Conservation (phyloP, 2,329 filamentous ascomycete species). For the Rutstroemia sp. region DNA sequence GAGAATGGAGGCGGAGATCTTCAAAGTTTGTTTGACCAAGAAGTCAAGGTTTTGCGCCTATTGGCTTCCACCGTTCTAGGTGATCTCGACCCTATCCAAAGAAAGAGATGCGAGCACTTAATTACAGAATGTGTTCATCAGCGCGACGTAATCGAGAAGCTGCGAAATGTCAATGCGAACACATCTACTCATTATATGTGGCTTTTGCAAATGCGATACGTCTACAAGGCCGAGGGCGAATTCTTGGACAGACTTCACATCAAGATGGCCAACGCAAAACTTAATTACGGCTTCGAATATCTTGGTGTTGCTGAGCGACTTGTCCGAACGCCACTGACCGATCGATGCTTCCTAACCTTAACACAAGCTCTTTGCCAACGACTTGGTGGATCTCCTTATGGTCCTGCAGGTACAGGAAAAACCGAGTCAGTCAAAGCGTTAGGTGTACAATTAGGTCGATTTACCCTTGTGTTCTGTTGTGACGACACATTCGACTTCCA, state of each 20-base stretch:
- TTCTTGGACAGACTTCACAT: constrained; percentile 76
- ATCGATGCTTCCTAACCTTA: constrained; percentile 95
- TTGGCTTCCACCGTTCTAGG: constrained; percentile 85
- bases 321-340: constrained; percentile 91
- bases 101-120: constrained; percentile 96
- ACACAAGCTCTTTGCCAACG: constrained; percentile 93
- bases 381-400: constrained; percentile 93
- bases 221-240: constrained; percentile 77
- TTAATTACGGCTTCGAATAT: constrained; percentile 97
- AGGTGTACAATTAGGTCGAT: constrained; percentile 90
- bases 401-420: constrained; percentile 95
- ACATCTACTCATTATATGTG: constrained; percentile 79
- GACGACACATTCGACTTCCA: constrained; percentile 99
- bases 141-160: constrained; percentile 83
- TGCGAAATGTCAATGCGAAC: constrained; percentile 67
- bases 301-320: constrained; percentile 93
- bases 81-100: constrained; percentile 76
- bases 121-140: constrained; percentile 99
- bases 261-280: constrained; percentile 92
- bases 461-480: constrained; percentile 98
- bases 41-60: constrained; percentile 76
- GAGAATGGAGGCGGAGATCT: constrained; percentile 63
- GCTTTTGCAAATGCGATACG: constrained; percentile 95
- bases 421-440: constrained; percentile 98
- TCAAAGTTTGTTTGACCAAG: constrained; percentile 65